Evolutionary conservation across 352 stramenopile genomes (phyloP).

Genomic region (Phytopythium chamaehyphon): DNA sequence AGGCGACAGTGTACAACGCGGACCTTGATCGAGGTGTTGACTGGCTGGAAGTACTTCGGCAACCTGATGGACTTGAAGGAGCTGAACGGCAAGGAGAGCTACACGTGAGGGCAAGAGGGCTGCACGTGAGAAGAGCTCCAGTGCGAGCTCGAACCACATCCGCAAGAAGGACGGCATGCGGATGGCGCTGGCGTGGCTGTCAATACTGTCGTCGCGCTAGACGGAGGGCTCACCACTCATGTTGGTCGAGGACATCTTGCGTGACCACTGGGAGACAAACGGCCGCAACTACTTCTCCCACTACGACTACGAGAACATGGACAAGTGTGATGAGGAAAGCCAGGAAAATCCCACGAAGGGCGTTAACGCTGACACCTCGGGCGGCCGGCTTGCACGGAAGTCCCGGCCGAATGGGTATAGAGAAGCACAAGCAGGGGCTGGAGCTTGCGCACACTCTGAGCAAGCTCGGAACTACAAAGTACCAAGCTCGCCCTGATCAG

Average conservation of each 20-base stretch:
- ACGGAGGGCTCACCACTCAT: constrained; percentile 88
- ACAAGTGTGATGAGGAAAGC: constrained; percentile 75
- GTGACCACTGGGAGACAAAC: constrained; percentile 95
- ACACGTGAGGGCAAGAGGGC: constrained; percentile 98
- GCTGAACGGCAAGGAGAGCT: constrained; percentile 95
- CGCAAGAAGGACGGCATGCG: constrained; percentile 99
- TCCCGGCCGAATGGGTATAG: no score
- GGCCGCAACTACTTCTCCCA: constrained; percentile 99
- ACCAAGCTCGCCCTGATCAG: no score
- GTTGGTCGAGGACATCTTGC: constrained; percentile 94
- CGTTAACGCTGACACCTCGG: no score
- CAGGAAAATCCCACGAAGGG: no score
- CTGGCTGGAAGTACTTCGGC: constrained; percentile 99
- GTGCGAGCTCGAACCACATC: constrained; percentile 98
- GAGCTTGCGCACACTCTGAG: no score
- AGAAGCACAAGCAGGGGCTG: no score
- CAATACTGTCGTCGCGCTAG: constrained; percentile 93
- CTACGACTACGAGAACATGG: constrained; percentile 99
- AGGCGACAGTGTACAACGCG: constrained; percentile 40
- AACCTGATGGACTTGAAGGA: constrained; percentile 99
- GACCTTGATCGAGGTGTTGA: constrained; percentile 74
- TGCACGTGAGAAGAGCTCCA: no score
- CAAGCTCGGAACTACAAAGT: no score
- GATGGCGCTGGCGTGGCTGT: constrained; percentile 98
- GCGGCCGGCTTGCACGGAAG: no score